phyloP scores from a whole-genome alignment of 129 eudicot species.

The Lactuca saligna region DNA sequence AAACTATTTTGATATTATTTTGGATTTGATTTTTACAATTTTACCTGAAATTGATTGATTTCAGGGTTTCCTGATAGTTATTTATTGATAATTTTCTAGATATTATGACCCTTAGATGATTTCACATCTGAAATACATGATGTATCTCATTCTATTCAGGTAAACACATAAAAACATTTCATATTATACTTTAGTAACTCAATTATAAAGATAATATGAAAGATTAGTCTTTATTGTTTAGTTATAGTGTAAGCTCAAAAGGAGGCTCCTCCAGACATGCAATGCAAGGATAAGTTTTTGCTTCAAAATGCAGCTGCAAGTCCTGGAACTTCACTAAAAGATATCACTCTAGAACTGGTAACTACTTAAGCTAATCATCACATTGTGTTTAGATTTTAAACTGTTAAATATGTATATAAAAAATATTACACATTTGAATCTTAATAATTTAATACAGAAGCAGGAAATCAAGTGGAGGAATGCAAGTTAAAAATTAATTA shows the following conservation, averaged over 20 bases:
- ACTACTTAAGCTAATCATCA: not conserved
- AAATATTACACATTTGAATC: not conserved
- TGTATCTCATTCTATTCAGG: too few species aligned
- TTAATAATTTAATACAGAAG: constrained; percentile 61
- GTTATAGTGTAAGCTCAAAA: constrained; percentile 83
- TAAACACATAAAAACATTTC: too few species aligned
- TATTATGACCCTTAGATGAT: too few species aligned
- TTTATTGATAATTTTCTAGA: too few species aligned
- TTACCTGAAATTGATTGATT: too few species aligned
- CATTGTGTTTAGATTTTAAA: not conserved
- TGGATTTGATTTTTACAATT: too few species aligned
- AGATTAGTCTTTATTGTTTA: constrained; percentile 15
- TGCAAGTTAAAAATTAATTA: constrained; percentile 65
- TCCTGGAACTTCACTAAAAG: constrained; percentile 50
- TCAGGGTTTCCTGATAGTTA: too few species aligned
- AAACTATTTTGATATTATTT: too few species aligned
- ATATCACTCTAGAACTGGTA: constrained; percentile 71
- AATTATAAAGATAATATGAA: too few species aligned
- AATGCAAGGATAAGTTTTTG: constrained; percentile 63
- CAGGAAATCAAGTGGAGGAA: constrained; percentile 69
- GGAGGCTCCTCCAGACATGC: constrained; percentile 75
- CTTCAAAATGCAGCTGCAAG: constrained; percentile 25
- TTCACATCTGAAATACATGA: too few species aligned
- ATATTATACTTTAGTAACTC: too few species aligned
- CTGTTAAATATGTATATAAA: not conserved